These are phyloP conservation scores for Wilcoxina mikolae DNA, from an alignment of 495 filamentous ascomycete genomes.

Conservation along the genomic window DNA sequence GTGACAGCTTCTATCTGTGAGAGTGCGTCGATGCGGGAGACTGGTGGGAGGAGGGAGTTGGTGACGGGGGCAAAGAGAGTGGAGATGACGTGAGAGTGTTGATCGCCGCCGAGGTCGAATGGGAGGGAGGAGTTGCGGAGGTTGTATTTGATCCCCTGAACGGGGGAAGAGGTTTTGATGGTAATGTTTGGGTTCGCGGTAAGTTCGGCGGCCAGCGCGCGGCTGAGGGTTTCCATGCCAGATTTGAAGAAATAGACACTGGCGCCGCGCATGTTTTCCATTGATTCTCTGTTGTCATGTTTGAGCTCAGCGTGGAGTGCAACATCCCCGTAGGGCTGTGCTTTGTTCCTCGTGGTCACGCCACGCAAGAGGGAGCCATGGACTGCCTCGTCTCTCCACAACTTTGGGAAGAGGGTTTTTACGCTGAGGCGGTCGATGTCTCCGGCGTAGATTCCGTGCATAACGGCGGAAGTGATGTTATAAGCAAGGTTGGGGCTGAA, in stretches of 20 bases:
- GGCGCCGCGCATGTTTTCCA: constrained; percentile 12
- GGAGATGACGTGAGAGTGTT: constrained; percentile 48
- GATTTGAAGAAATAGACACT: constrained; percentile 47
- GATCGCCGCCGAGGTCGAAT: not conserved
- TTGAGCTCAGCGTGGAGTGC: constrained; percentile 7
- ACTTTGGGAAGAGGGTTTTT: constrained; percentile 41
- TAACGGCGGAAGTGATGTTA: constrained; percentile 61
- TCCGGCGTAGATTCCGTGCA: constrained; percentile 91
- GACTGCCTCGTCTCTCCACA: constrained; percentile 39
- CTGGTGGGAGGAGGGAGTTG: constrained; percentile 31
- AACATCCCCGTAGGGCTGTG: constrained; percentile 14
- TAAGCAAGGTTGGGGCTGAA: constrained; percentile 45
- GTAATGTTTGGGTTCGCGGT: constrained; percentile 36
- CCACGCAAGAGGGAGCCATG: constrained; percentile 22
- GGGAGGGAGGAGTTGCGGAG: not conserved
- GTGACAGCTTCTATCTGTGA: constrained; percentile 50
- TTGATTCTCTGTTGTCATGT: constrained; percentile 16
- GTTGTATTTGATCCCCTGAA: constrained; percentile 24
- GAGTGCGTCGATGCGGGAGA: constrained; percentile 30
- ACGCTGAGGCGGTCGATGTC: constrained; percentile 68
- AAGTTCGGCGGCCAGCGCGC: constrained; percentile 37
- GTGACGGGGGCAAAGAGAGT: constrained; percentile 43
- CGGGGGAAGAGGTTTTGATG: constrained; percentile 35
- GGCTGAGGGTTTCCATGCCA: constrained; percentile 42
- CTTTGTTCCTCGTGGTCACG: constrained; percentile 7